A percentile compares a stretch with the other conserved stretches of the same genome.
Conservation (phyloP, 345 rosid species). For the Gynandropsis gynandra region DNA sequence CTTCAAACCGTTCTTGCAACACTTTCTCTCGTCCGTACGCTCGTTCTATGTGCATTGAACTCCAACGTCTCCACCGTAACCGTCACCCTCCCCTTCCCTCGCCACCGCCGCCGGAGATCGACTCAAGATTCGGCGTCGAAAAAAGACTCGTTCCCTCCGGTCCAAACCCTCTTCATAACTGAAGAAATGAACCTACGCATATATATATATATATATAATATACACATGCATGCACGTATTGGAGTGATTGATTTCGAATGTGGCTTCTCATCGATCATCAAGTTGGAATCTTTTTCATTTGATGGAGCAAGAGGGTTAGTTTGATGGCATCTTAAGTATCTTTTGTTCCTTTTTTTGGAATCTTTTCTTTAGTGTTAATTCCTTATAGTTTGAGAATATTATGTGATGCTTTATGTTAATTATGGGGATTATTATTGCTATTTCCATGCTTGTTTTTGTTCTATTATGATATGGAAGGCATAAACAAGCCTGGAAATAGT, state of each 20-base stretch:
- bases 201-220: slow-evolving; percentile 1
- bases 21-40: slow-evolving; percentile 28
- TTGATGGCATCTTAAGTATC: too few species aligned
- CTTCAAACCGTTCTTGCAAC: slow-evolving; percentile 23
- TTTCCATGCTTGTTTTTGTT: slow-evolving; percentile 28
- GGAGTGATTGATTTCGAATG: too few species aligned
- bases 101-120: slow-evolving; percentile 43
- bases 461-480: slow-evolving; percentile 14
- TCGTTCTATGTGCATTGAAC: slow-evolving; percentile 30
- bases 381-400: slow-evolving; percentile 15
- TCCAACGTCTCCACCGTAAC: slow-evolving; percentile 26
- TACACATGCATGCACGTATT: background rate
- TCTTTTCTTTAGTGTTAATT: background rate
- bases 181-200: slow-evolving; percentile 19
- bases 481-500: slow-evolving; percentile 31
- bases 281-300: too few species aligned
- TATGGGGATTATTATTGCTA: slow-evolving; percentile 16
- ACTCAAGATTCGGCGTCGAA: slow-evolving; percentile 69
- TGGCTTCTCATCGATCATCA: too few species aligned
- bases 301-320: too few species aligned
- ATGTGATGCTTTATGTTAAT: background rate
- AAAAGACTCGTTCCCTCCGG: slow-evolving; percentile 89
- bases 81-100: slow-evolving; percentile 10
- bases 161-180: slow-evolving; percentile 88
- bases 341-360: background rate